phyloP scores from a whole-genome alignment of 345 rosid species.

The Gossypium longicalyx region DNA sequence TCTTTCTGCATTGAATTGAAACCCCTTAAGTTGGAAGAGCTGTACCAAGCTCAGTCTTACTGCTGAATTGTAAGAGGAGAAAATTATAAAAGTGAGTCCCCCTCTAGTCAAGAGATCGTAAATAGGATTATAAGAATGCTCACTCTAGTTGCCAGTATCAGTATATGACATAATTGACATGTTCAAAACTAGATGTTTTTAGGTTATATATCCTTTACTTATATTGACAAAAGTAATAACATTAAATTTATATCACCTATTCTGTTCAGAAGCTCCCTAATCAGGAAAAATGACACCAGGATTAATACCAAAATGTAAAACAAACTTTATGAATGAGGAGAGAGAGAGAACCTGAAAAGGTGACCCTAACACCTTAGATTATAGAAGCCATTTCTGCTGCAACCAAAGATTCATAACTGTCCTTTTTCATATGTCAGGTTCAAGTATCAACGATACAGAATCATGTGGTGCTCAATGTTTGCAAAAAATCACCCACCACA shows the following conservation, averaged over 20 bases:
- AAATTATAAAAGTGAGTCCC: neutral
- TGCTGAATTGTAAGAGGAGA: neutral
- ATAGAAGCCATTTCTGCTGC: neutral
- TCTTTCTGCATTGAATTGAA: neutral
- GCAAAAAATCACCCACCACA: neutral
- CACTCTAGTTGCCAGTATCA: neutral
- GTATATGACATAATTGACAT: neutral
- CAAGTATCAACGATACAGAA: neutral
- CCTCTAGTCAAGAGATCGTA: neutral
- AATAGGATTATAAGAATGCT: neutral
- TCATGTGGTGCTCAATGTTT: neutral
- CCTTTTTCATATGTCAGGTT: neutral
- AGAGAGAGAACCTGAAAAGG: neutral
- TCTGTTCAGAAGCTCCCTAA: neutral
- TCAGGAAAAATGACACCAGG: neutral
- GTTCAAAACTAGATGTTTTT: neutral
- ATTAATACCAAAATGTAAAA: neutral
- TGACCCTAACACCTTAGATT: neutral
- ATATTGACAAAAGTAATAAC: neutral
- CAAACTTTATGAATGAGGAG: neutral
- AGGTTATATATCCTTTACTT: neutral
- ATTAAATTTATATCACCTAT: neutral
- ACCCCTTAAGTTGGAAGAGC: neutral
- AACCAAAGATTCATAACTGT: neutral
- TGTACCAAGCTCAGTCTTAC: neutral